Conservation (phyloP, 345 rosid genomes). For the Brassica incana region DNA sequence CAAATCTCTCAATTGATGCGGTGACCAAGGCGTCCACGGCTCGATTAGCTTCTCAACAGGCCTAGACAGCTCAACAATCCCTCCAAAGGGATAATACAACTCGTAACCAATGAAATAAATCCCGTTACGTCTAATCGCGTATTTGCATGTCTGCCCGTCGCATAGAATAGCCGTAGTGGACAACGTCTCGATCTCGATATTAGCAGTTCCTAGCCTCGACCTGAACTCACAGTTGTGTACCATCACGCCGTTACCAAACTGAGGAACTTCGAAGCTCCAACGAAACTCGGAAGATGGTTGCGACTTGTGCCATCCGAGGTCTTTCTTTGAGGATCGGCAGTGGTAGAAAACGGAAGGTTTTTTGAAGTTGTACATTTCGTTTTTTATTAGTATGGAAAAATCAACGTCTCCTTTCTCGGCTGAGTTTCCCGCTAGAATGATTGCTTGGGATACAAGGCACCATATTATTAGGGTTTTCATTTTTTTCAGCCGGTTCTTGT, state of each 20-base stretch:
- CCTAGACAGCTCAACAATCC: constrained; percentile 21
- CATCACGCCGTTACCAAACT: constrained; percentile 30
- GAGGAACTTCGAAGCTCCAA: constrained; percentile 29
- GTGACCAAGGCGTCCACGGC: constrained; percentile 38
- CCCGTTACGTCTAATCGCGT: constrained; percentile 30
- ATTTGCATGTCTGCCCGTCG: constrained; percentile 20
- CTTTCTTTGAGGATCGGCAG: constrained; percentile 29
- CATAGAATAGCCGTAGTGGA: constrained; percentile 35
- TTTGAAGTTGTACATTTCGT: constrained; percentile 23
- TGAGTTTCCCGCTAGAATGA: constrained; percentile 14
- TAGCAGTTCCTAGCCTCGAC: constrained; percentile 25
- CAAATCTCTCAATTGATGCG: constrained; percentile 22
- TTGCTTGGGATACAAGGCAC: constrained; percentile 23
- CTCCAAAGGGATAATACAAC: constrained; percentile 34
- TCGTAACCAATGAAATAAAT: constrained; percentile 36
- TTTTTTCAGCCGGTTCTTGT: background rate
- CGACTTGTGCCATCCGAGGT: constrained; percentile 34
- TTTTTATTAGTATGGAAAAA: constrained; percentile 16
- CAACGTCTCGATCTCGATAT: constrained; percentile 16
- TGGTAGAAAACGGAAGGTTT: constrained; percentile 15
- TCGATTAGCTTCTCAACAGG: constrained; percentile 33
- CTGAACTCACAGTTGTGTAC: constrained; percentile 24
- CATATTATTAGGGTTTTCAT: constrained; percentile 23
- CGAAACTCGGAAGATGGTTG: constrained; percentile 22
- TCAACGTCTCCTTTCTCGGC: constrained; percentile 16